Base-by-base conservation (phyloP, 2,329 filamentous ascomycete genomes). In the Cladophialophora psammophila region DNA sequence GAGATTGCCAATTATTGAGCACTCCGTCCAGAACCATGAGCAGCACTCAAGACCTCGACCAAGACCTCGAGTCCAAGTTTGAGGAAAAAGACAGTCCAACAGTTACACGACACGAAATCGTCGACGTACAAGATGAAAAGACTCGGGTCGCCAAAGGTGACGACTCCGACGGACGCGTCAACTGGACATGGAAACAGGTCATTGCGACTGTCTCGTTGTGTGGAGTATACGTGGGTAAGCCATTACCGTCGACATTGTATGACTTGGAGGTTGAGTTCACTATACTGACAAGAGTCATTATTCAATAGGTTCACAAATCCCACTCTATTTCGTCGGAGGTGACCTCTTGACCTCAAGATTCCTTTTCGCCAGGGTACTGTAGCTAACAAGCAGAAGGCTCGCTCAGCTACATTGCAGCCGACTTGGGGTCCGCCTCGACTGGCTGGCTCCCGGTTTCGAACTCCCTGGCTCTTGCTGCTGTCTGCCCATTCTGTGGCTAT, bases 231-330 rank as follows among this genome's bases (percentile, higher is more conserved):
- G 60, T 63, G 8, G 65, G 65, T 67, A 32, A 53, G 64, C 59
- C 6, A 20, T 26, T 31, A 12, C 15, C 31, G 31, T 20, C n/a
- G 10, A 15, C 36, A 12, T n/a, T 18, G 5, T 31, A 34, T 35
- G n/a, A 38, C 32, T 35, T 26, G 20, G 9, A 20, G 1, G 5
- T 20, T 9, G 40, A 52, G 20, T 18, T 10, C 45, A n/a, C 9
- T n/a, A n/a, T 58, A 32, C 36, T 62, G 20, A 87, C 87, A 83
- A 83, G 83, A 84, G 2, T 85, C 88, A 61, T 77, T 87, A 26
- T n/a, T 88, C 85, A 85, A 85, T 84, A 67, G 69, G 69, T 18
- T 71, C 69, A 13, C 69, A 71, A 64, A 69, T 71, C 31, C 66
- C 66, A 6, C 66, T 71, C 9, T 71, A 71, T 38, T 69, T 71